phyloP scores from a whole-genome alignment of 805 yeast species.

The Candida chilensis region DNA sequence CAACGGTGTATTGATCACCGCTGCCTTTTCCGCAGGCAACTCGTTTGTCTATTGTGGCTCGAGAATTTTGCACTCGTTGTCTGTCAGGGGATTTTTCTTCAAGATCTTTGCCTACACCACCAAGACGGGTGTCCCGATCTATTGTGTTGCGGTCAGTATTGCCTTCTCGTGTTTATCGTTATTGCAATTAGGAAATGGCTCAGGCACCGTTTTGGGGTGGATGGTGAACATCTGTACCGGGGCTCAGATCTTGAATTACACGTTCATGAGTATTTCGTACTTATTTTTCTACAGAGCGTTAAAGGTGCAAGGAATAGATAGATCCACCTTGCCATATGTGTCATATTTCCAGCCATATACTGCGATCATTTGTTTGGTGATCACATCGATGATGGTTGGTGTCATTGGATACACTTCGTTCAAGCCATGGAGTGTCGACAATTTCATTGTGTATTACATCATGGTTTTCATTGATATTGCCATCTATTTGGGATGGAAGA shows the following conservation, averaged over 20 bases:
- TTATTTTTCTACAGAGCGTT: constrained; percentile 24
- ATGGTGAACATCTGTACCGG: constrained; percentile 30
- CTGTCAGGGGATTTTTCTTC: constrained; percentile 10
- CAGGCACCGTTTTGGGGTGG: constrained; percentile 23
- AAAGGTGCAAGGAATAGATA: constrained; percentile 21
- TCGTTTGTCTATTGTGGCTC: constrained; percentile 11
- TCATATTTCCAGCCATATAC: constrained; percentile 23
- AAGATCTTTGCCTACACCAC: constrained; percentile 8
- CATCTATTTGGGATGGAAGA: constrained; percentile 16
- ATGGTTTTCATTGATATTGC: constrained; percentile 20
- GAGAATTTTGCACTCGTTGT: constrained; percentile 10
- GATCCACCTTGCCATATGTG: constrained; percentile 21
- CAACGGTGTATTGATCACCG: constrained; percentile 9
- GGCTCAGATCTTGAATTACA: constrained; percentile 28
- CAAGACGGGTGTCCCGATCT: constrained; percentile 11
- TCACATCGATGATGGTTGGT: constrained; percentile 16
- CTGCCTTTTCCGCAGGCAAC: constrained; percentile 13
- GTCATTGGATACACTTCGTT: constrained; percentile 19
- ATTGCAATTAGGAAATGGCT: constrained; percentile 16
- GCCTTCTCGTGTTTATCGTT: constrained; percentile 17
- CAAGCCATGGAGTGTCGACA: constrained; percentile 15
- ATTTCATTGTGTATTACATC: constrained; percentile 22
- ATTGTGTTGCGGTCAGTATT: constrained; percentile 12
- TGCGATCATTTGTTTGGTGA: constrained; percentile 15
- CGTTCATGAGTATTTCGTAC: constrained; percentile 25